Base-by-base conservation (phyloP, 2,329 filamentous ascomycete genomes). In the Alternaria ventricosa region DNA sequence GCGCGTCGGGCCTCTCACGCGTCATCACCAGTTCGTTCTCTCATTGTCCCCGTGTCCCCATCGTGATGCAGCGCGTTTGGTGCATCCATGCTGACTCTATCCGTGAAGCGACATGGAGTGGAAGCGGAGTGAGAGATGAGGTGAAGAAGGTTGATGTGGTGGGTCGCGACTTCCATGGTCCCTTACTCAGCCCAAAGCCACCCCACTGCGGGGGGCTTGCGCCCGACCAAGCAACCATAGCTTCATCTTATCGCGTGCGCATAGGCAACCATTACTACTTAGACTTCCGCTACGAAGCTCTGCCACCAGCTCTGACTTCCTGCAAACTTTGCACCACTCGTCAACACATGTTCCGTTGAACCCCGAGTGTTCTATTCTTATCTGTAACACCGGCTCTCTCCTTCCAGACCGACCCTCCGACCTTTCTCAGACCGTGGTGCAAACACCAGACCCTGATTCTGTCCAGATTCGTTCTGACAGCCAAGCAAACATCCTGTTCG, bases 1-100 rank as follows among this genome's bases (percentile, higher is more conserved):
- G 65, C 62, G 68, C 46, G 63, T 66, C 47, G 65, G 73, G 58
- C 41, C 33, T 65, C 74, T 75, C 71, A 77, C 75, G 69, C 68
- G 46, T 65, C 61, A 20, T 68, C 66, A 45, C 64, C 63, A 23
- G 61, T 60, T 20, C 57, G 57, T 49, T 41, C 57, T 36, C 36
- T 50, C 49, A 54, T 61, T 20, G 13, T 50, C 15, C 63, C 55
- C 18, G 51, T 41, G 23, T 59, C 46, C 55, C 60, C 57, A 13
- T 55, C 60, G 18, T 58, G 45, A 51, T 69, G 62, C 25, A 58
- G 22, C n/a, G 27, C 41, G 33, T 43, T 27, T 8, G 36, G 36
- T 18, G 30, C 53, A 10, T 62, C 55, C 51, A 66, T 61, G 27
- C 7, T 9, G 36, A 44, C 57, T 64, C 6, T 8, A 18, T 22